Conservation (phyloP, 805 yeast genomes). For the Starmerella powellii region DNA sequence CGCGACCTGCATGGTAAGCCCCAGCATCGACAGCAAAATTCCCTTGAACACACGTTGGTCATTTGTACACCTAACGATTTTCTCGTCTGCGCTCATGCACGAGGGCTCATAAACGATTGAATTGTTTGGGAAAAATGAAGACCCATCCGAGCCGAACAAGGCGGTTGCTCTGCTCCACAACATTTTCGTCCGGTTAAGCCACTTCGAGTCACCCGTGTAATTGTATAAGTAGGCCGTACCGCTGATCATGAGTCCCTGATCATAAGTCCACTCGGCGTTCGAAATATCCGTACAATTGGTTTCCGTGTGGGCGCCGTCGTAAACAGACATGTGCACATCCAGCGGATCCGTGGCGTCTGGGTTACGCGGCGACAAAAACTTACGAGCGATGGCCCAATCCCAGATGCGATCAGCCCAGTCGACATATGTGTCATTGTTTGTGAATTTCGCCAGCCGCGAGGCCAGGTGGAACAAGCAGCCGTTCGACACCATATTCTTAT, state of each 20-base stretch:
- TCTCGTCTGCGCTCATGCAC: conserved; percentile 45
- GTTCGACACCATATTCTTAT: conserved; percentile 83
- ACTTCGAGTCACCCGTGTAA: conserved; percentile 48
- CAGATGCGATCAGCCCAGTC: conserved; percentile 66
- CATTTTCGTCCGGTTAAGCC: conserved; percentile 51
- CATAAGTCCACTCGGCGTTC: conserved; percentile 69
- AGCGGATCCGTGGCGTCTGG: conserved; percentile 31
- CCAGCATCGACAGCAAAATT: conserved; percentile 61
- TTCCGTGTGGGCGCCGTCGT: conserved; percentile 31
- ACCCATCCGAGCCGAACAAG: conserved; percentile 36
- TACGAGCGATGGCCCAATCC: conserved; percentile 59
- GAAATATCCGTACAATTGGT: conserved; percentile 53
- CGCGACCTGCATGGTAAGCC: conserved; percentile 57
- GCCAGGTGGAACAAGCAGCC: conserved; percentile 81
- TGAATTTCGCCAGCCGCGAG: conserved; percentile 75
- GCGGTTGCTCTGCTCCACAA: conserved; percentile 39
- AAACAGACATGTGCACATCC: conserved; percentile 18
- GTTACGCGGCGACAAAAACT: conserved; percentile 35
- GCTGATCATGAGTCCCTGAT: conserved; percentile 64
- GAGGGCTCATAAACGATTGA: conserved; percentile 68
- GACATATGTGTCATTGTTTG: conserved; percentile 58
- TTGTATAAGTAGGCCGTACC: conserved; percentile 77
- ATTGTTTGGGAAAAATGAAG: conserved; percentile 24
- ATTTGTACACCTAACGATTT: conserved; percentile 45
- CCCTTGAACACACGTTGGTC: conserved; percentile 94